Conservation (phyloP, 331 rosid species). For the Acacia pycnantha region DNA sequence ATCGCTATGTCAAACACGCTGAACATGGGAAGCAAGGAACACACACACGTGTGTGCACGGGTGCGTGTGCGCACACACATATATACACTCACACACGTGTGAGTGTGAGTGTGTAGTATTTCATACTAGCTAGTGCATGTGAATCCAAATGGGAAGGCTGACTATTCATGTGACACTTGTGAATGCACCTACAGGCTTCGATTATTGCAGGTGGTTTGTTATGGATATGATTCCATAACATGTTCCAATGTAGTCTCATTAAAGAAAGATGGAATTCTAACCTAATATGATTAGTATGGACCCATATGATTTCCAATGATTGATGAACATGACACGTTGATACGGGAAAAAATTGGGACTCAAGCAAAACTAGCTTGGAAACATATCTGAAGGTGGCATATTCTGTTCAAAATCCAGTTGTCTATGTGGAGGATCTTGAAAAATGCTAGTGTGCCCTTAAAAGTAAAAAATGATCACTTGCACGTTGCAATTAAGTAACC, state of each 20-base stretch:
- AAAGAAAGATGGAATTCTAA: not conserved
- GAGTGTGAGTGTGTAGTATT: too few relatives aligned
- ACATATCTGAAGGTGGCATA: not conserved
- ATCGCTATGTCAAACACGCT: too few relatives aligned
- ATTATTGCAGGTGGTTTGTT: not conserved
- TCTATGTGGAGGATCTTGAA: not conserved
- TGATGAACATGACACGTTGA: not conserved
- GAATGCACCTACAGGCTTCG: not conserved
- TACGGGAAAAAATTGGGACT: not conserved
- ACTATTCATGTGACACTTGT: not conserved
- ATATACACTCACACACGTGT: too few relatives aligned
- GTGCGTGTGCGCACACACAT: too few relatives aligned
- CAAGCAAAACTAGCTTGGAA: not conserved
- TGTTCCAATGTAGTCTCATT: not conserved
- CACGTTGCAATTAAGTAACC: not conserved
- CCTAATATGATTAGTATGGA: not conserved
- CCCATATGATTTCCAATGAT: not conserved
- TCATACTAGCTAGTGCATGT: not conserved
- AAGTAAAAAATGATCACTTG: not conserved
- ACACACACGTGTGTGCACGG: too few relatives aligned
- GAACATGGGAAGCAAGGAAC: not conserved
- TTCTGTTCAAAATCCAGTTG: not conserved
- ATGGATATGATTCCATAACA: not conserved
- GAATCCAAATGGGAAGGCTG: not conserved
- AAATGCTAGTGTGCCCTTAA: not conserved